phyloP scores from a whole-genome alignment of 306 rosid species.

The Citrullus mucosospermus region DNA sequence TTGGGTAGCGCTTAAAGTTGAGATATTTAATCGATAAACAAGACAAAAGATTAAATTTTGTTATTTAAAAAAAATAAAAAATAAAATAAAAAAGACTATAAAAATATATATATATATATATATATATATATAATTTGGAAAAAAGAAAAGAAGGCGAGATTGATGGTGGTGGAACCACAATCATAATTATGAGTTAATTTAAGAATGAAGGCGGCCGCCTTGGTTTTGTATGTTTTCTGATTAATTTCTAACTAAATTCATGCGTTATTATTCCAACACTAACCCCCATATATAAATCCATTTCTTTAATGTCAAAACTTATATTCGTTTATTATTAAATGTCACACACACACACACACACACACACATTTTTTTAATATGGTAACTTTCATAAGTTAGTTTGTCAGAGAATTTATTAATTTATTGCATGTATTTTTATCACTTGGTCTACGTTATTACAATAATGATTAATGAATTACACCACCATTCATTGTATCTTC shows the following conservation, averaged over 20 bases:
- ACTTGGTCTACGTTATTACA: not conserved
- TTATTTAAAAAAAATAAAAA: too few species aligned
- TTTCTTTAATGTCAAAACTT: not conserved
- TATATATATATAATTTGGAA: too few species aligned
- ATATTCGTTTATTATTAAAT: not conserved
- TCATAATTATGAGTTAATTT: not conserved
- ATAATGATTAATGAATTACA: not conserved
- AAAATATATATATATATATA: too few species aligned
- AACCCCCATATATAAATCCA: not conserved
- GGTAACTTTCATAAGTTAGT: not conserved
- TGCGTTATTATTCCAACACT: not conserved
- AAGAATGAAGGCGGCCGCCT: not conserved
- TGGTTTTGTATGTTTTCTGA: not conserved
- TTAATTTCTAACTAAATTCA: not conserved
- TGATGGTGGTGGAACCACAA: not conserved
- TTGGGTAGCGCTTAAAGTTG: not conserved
- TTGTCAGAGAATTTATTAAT: not conserved
- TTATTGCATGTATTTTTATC: not conserved
- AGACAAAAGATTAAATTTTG: too few species aligned
- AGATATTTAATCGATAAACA: not conserved
- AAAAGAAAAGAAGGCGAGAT: not conserved
- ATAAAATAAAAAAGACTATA: too few species aligned
- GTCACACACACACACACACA: not conserved
- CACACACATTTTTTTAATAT: not conserved
- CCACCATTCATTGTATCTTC: not conserved